These are phyloP conservation scores for Geranomyces variabilis DNA, from an alignment of 192 early-diverging fungal genomes.

Conservation along the genomic window DNA sequence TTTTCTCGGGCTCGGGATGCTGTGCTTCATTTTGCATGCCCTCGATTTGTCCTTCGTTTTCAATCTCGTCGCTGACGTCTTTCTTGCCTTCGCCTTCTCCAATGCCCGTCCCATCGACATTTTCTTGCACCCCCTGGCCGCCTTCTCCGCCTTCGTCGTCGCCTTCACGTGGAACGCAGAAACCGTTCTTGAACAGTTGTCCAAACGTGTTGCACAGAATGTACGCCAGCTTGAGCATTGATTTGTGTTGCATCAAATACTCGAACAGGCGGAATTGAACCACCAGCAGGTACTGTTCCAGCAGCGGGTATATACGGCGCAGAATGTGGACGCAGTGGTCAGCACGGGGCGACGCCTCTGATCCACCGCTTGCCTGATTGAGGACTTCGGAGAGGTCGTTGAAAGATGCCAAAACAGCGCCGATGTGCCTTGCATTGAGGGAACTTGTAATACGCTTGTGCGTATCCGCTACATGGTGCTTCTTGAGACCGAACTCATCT, in stretches of 20 bases:
- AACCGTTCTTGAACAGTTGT: slow-evolving; percentile 79
- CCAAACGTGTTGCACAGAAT: slow-evolving; percentile 72
- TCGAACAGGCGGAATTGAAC: slow-evolving; percentile 43
- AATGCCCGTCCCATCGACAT: slow-evolving; percentile 71
- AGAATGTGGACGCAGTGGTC: slow-evolving; percentile 7
- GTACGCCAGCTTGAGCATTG: slow-evolving; percentile 72
- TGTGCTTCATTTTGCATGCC: slow-evolving; percentile 77
- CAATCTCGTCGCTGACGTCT: slow-evolving; percentile 97
- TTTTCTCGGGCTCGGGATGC: slow-evolving; percentile 51
- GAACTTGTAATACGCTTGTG: slow-evolving; percentile 10
- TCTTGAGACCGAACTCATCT: slow-evolving; percentile 46
- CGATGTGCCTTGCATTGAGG: slow-evolving; percentile 9
- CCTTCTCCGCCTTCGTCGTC: slow-evolving; percentile 56
- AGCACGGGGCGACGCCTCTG: not conserved
- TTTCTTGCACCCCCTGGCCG: slow-evolving; percentile 47
- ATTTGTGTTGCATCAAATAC: slow-evolving; percentile 60
- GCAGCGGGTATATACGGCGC: slow-evolving; percentile 38
- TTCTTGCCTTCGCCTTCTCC: slow-evolving; percentile 94
- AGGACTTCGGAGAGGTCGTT: not conserved
- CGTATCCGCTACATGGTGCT: slow-evolving; percentile 19
- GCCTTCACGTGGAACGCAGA: slow-evolving; percentile 77
- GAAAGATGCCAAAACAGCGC: slow-evolving; percentile 5
- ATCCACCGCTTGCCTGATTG: not conserved
- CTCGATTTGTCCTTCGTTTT: slow-evolving; percentile 94
- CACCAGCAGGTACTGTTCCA: slow-evolving; percentile 68